These are phyloP conservation scores for Sclerotinia sclerotiorum DNA, from an alignment of 2,329 filamentous ascomycete genomes.

Conservation along the genomic window DNA sequence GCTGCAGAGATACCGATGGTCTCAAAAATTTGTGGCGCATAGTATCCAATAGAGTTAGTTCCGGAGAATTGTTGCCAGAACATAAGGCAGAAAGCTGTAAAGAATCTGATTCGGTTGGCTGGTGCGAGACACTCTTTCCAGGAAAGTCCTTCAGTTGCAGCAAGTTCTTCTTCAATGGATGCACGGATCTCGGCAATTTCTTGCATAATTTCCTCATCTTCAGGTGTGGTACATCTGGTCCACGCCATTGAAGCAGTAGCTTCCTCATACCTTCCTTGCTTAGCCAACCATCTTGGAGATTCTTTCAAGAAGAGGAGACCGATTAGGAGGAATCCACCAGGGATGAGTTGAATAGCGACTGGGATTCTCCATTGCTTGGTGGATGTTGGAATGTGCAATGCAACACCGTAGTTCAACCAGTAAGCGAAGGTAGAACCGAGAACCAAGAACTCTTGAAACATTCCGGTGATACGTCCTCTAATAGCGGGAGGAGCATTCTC, in stretches of 20 bases:
- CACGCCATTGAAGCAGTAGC: slow-evolving; percentile 55
- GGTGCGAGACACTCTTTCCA: slow-evolving; percentile 47
- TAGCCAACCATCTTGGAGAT: slow-evolving; percentile 67
- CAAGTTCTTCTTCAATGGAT: slow-evolving; percentile 68
- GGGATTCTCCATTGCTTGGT: slow-evolving; percentile 46
- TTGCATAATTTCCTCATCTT: slow-evolving; percentile 53
- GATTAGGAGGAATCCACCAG: slow-evolving; percentile 39
- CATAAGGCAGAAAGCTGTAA: slow-evolving; percentile 45
- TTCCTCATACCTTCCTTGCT: slow-evolving; percentile 59
- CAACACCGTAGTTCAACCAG: slow-evolving; percentile 53
- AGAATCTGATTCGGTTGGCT: slow-evolving; percentile 45
- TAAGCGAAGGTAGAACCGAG: slow-evolving; percentile 47
- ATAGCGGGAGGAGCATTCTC: slow-evolving; percentile 48
- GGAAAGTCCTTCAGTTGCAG: slow-evolving; percentile 65
- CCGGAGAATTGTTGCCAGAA: slow-evolving; percentile 45
- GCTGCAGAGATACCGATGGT: slow-evolving; percentile 60
- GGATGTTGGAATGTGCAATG: slow-evolving; percentile 41
- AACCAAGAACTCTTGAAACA: slow-evolving; percentile 48
- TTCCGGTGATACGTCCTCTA: slow-evolving; percentile 43
- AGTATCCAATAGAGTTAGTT: slow-evolving; percentile 34
- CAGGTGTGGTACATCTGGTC: slow-evolving; percentile 59
- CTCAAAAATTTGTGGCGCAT: slow-evolving; percentile 57
- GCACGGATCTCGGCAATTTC: slow-evolving; percentile 65
- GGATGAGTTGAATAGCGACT: slow-evolving; percentile 44
- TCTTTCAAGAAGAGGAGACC: slow-evolving; percentile 41